Conservation (phyloP, 768 basidiomycete species). For the Pleurotus cornucopiae region DNA sequence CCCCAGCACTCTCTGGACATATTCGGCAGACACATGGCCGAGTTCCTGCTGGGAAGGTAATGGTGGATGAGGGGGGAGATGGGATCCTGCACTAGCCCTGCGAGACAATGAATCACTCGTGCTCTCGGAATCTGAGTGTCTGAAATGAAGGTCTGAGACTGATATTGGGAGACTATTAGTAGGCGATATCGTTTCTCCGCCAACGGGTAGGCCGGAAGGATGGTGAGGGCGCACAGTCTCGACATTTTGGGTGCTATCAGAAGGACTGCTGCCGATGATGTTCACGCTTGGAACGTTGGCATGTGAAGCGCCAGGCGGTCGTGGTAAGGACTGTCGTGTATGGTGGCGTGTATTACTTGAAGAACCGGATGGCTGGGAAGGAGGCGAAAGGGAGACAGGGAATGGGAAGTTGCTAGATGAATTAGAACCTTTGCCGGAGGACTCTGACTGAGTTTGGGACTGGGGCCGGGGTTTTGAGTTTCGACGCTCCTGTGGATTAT, state of each 20-base stretch:
- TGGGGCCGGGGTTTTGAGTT: conserved; percentile 1
- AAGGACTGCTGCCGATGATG: conserved; percentile 7
- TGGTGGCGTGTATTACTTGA: conserved; percentile 14
- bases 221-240: conserved; percentile 22
- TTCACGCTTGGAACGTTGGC: not conserved
- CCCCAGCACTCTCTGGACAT: conserved; percentile 24
- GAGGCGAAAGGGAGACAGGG: conserved; percentile 41
- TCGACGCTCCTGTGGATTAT: not conserved
- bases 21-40: conserved; percentile 12
- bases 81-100: conserved; percentile 26
- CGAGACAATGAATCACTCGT: conserved; percentile 19
- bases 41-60: conserved; percentile 19
- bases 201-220: conserved; percentile 25
- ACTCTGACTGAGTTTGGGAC: conserved; percentile 12
- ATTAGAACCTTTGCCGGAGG: conserved; percentile 15
- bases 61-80: conserved; percentile 39
- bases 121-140: conserved; percentile 35
- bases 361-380: conserved; percentile 26
- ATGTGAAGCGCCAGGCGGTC: conserved; percentile 1
- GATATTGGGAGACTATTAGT: conserved; percentile 55
- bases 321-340: conserved; percentile 11
- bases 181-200: conserved; percentile 34
- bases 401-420: conserved; percentile 36
- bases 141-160: conserved; percentile 49
- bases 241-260: conserved; percentile 16